phyloP scores from a whole-genome alignment of 2,329 filamentous ascomycete species.

The Endocalyx cinctus region DNA sequence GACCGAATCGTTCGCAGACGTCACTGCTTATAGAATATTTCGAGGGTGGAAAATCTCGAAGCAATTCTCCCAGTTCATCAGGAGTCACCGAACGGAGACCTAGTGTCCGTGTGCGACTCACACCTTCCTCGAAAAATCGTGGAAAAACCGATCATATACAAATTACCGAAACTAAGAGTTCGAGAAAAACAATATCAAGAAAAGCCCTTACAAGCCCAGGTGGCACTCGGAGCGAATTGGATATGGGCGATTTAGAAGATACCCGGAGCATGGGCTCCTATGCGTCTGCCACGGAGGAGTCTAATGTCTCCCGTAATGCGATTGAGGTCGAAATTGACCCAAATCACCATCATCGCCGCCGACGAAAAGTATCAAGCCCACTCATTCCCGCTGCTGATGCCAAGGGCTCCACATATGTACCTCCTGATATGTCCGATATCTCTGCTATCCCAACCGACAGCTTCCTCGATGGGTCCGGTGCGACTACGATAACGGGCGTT shows the following conservation, averaged over 20 bases:
- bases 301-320: constrained; percentile 69
- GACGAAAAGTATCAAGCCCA: constrained; percentile 57
- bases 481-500: constrained; percentile 28
- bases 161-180: constrained; percentile 75
- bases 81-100: constrained; percentile 62
- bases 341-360: constrained; percentile 49
- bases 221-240: constrained; percentile 56
- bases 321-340: constrained; percentile 86
- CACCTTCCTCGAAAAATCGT: constrained; percentile 67
- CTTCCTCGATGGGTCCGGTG: constrained; percentile 55
- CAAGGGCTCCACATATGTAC: constrained; percentile 57
- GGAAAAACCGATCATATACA: constrained; percentile 71
- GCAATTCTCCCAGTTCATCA: constrained; percentile 47
- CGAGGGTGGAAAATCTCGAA: constrained; percentile 64
- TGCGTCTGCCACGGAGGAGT: constrained; percentile 74
- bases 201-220: constrained; percentile 38
- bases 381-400: constrained; percentile 54
- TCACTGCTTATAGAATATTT: constrained; percentile 94
- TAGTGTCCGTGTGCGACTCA: constrained; percentile 75
- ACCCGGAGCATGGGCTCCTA: constrained; percentile 66
- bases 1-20: constrained; percentile 68
- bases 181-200: constrained; percentile 57
- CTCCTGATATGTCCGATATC: constrained; percentile 73
- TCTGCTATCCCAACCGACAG: constrained; percentile 67
- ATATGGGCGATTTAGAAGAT: constrained; percentile 52